Evolutionary conservation across 768 basidiomycete species (phyloP), one percentile per base, ranked within the genome.

Genomic region (Austroboletus festivus): DNA sequence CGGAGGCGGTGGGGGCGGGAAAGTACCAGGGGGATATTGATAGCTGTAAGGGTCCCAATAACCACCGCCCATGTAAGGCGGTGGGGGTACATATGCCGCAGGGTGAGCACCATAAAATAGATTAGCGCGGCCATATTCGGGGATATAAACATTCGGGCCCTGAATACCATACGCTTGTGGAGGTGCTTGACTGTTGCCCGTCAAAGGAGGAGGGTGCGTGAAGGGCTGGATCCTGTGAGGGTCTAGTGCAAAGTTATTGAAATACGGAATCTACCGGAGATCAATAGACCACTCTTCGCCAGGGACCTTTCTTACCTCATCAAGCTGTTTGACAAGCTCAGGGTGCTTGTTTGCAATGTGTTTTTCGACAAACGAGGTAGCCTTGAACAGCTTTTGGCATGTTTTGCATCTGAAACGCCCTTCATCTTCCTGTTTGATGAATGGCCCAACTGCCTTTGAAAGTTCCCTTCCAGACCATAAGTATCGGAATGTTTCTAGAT

Each of bases 301-400:
- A 48, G 43, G 48, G 42, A 53, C 35, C 4, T 52, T 30, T 60
- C 76, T 69, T 65, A 96, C 95, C 61, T 94, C 88, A 35, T 93
- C 91, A 16, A 97, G 80, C 43, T 77, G 72, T 56, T 86, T 88
- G 49, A 94, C 80, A 15, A 91, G 73, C 51, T 96, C 90, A 11
- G 86, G 74, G 64, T 99, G 96, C 67, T 98, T 98, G 66, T 94
- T 92, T 12, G 85, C 81, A 52, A 99, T 85, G 65, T 99, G 96
- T 75, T 98, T 98, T 72, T 95, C 92, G 41, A 98, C 89, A 70
- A 97, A 99, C 21, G 93, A 83, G 28, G 89, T 87, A 4, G 93
- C 96, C 67, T 94, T 94, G 84, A 99, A 99, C 19, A 98, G 77
- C 73, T 99, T 99, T 70, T 85, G 86, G 69, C 96, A 99, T 23